Evolutionary conservation across 2,329 filamentous ascomycete genomes (phyloP), one percentile per base, ranked within the genome.

Genomic region (Sarocladiaceae sp.): DNA sequence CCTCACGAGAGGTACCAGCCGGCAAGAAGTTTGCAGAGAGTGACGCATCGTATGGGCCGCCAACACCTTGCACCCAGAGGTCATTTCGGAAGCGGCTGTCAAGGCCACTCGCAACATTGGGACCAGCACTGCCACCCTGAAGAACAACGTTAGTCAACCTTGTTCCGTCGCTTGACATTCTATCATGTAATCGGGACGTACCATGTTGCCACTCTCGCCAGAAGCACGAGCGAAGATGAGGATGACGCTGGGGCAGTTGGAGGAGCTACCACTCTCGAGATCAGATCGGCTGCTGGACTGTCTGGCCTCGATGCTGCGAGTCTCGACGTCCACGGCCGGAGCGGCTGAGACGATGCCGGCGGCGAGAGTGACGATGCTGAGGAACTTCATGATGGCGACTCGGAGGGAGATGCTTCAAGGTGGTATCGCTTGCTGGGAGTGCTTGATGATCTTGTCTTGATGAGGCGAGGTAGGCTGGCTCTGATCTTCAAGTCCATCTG

Each of bases 11-110:
- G 1, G 72, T 73, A 35, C 72, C 71, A 2, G 60, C 55, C 3
- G 69, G 66, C 1, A 71, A 62, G 35, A 65, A 61, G 55, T 75
- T 75, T 22, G 64, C 61, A 1, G 58, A 52, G 0, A 74, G 37
- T 1, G 56, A 56, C 0, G 71, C 72, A 1, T 52, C 59, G 60
- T 77, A 77, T 2, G 63, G 55, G 22, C 63, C 64, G 5, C 68
- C 68, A 13, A 77, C 71, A 13, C 74, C 74, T 56, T 77, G 74
- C 20, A 74, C 66, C 68, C 69, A 71, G 53, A 72, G 55, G 17
- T 60, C 53, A 8, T 42, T 51, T 44, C 63, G 61, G 28, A 64
- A 66, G 25, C 53, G 52, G 20, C 49, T 48, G 39, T 66, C 61
- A 0, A 72, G 60, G 33, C 55, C 63, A 12, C 55, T 54, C 5